phyloP scores from a whole-genome alignment of 2,329 filamentous ascomycete genomes.

The Monilinia laxa region DNA sequence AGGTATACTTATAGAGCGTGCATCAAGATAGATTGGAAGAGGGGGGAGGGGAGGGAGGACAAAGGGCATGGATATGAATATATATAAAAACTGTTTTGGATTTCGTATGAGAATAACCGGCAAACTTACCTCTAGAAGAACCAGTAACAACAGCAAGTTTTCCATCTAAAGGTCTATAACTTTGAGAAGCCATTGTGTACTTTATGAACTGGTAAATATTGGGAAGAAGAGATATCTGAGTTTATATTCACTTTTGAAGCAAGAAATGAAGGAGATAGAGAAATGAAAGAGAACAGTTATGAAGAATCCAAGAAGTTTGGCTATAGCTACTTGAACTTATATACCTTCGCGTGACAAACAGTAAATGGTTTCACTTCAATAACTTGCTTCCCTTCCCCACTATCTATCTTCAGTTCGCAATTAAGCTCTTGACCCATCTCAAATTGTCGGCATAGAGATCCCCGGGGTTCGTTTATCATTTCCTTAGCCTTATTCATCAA shows the following conservation, averaged over 20 bases:
- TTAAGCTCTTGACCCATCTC: background rate
- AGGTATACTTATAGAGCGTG: background rate
- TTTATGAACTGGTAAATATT: slow-evolving; percentile 15
- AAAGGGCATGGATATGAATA: background rate
- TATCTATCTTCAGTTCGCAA: background rate
- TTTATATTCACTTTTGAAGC: background rate
- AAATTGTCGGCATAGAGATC: slow-evolving; percentile 11
- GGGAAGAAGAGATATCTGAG: background rate
- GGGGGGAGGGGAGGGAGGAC: background rate
- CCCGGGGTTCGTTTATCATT: slow-evolving; percentile 11
- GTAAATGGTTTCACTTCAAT: background rate
- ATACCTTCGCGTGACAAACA: background rate
- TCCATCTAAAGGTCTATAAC: slow-evolving; percentile 55
- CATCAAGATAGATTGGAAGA: background rate
- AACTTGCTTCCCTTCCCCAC: background rate
- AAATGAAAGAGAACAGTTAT: background rate
- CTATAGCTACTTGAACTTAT: background rate
- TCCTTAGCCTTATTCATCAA: background rate
- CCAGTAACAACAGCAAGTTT: slow-evolving; percentile 80
- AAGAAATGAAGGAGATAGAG: background rate
- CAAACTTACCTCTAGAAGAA: slow-evolving; percentile 65
- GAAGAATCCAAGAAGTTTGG: background rate
- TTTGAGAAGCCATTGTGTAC: slow-evolving; percentile 24
- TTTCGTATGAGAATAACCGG: background rate
- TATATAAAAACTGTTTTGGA: background rate